Evolutionary conservation across 805 yeast species (phyloP).

Genomic region (Metahyphopichia silvanorum): DNA sequence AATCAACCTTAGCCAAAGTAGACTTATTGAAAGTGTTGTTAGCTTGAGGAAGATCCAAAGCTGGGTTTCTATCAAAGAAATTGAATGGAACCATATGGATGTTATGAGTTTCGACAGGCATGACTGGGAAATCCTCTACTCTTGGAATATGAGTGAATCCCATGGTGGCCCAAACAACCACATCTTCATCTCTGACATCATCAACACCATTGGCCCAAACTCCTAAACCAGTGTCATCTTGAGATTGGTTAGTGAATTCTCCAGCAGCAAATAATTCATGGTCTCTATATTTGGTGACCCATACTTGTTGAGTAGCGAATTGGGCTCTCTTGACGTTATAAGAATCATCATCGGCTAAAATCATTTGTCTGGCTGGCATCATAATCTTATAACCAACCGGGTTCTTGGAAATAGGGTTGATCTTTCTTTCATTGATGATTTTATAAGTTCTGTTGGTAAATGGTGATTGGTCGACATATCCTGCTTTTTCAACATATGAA

Average conservation of each 20-base stretch:
- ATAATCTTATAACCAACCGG: slow-evolving; percentile 76
- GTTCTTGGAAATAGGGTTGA: slow-evolving; percentile 64
- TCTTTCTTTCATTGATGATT: slow-evolving; percentile 68
- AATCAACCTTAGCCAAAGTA: slow-evolving; percentile 27
- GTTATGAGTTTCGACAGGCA: slow-evolving; percentile 77
- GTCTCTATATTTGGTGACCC: slow-evolving; percentile 79
- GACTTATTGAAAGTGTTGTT: slow-evolving; percentile 67
- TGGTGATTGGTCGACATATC: slow-evolving; percentile 70
- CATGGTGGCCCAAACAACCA: slow-evolving; percentile 78
- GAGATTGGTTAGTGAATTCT: slow-evolving; percentile 81
- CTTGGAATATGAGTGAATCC: slow-evolving; percentile 82
- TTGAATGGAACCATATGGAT: slow-evolving; percentile 67
- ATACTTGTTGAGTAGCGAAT: slow-evolving; percentile 73
- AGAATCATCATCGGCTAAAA: slow-evolving; percentile 61
- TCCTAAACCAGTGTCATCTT: slow-evolving; percentile 65
- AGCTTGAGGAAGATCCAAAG: slow-evolving; percentile 73
- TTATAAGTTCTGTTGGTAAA: slow-evolving; percentile 72
- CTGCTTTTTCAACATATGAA: slow-evolving; percentile 65
- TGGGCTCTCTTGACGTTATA: slow-evolving; percentile 68
- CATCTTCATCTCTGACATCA: slow-evolving; percentile 67
- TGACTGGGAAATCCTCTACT: slow-evolving; percentile 85
- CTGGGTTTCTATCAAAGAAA: slow-evolving; percentile 76
- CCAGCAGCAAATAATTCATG: slow-evolving; percentile 77
- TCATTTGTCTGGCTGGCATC: slow-evolving; percentile 75
- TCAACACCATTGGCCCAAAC: slow-evolving; percentile 69